Percentiles rank a stretch among this genome's conserved stretches.
phyloP scores from a whole-genome alignment of 2,329 filamentous ascomycete genomes.

The Canariomyces notabilis region DNA sequence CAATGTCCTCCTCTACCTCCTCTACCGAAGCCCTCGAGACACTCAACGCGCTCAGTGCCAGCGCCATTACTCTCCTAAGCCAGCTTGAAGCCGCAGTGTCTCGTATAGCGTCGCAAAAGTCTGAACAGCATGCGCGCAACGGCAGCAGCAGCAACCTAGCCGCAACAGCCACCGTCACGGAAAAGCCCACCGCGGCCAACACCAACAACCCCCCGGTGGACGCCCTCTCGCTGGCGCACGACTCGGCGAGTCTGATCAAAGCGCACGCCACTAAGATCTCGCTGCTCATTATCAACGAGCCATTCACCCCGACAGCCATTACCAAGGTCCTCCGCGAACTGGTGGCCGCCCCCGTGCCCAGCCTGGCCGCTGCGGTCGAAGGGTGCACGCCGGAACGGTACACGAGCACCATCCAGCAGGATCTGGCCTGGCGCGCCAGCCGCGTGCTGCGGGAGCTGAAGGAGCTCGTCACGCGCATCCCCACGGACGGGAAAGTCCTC shows the following conservation, averaged over 20 bases:
- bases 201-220: constrained; percentile 34
- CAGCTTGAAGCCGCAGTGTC: constrained; percentile 36
- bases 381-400: constrained; percentile 58
- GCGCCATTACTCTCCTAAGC: constrained; percentile 23
- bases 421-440: constrained; percentile 56
- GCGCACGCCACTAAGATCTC: constrained; percentile 85
- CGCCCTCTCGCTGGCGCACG: constrained; percentile 63
- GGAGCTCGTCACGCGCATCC: constrained; percentile 56
- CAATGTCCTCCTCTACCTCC: constrained; percentile 15
- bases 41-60: constrained; percentile 22
- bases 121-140: constrained; percentile 16
- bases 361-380: constrained; percentile 65
- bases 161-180: constrained; percentile 14
- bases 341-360: constrained; percentile 67
- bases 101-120: constrained; percentile 33
- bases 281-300: constrained; percentile 77
- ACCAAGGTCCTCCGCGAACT: constrained; percentile 65
- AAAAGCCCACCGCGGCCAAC: constrained; percentile 1
- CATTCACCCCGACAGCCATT: constrained; percentile 77
- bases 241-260: constrained; percentile 67
- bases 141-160: constrained; percentile 18
- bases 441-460: constrained; percentile 59
- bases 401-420: constrained; percentile 57
- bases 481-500: constrained; percentile 51
- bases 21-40: constrained; percentile 19